These are phyloP conservation scores for Eucalyptus pauciflora DNA, from an alignment of 345 rosid genomes.

Conservation along the genomic window DNA sequence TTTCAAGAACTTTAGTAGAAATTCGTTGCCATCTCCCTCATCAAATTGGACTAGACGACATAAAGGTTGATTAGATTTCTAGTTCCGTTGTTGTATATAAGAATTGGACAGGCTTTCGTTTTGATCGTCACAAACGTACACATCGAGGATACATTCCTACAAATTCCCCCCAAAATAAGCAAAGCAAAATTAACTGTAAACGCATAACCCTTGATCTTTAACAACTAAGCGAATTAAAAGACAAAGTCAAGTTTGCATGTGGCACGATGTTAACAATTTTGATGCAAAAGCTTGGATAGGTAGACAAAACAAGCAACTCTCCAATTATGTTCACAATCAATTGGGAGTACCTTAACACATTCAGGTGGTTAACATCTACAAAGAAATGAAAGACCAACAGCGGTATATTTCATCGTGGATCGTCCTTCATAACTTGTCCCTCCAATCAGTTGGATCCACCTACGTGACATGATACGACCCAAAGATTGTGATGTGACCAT, in stretches of 20 bases:
- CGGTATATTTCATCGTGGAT: neutral
- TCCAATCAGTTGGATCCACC: neutral
- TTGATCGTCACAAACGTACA: fast-evolving
- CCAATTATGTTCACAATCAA: neutral
- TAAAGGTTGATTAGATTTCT: neutral
- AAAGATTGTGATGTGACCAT: neutral
- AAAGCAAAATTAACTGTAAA: neutral
- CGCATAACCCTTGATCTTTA: neutral
- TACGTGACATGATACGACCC: neutral
- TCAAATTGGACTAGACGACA: neutral
- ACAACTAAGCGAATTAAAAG: fast-evolving
- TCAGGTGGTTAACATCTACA: neutral
- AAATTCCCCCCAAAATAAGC: neutral
- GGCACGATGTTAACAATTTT: fast-evolving
- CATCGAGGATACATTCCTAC: neutral
- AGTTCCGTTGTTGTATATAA: fast-evolving
- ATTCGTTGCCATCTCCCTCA: fast-evolving
- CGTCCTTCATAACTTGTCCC: neutral
- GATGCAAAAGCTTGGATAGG: neutral
- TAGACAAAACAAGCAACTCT: neutral
- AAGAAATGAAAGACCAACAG: neutral
- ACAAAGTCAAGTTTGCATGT: neutral
- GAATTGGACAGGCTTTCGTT: neutral
- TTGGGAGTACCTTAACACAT: neutral
- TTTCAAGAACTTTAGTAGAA: fast-evolving